Evolutionary conservation across 768 basidiomycete genomes (phyloP), one percentile per base, ranked within the genome.

Genomic region (Chalciporus chontae): DNA sequence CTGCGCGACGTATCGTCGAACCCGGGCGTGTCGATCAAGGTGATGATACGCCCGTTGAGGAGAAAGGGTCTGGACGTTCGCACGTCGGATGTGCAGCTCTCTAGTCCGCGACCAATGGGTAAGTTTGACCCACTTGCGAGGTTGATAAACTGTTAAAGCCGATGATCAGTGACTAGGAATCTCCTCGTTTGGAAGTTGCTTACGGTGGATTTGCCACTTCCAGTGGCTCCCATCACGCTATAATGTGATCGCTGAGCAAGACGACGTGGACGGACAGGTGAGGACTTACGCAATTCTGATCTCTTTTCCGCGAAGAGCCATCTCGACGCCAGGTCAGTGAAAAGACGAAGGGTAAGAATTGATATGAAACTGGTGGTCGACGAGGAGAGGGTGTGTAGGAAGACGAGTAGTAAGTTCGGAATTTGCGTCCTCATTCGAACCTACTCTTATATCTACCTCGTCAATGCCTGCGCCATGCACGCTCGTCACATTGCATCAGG

Each of bases 11-110:
- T 77, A 54, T 83, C 79, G 54, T 82, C 80, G 59, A 83, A 83
- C 5, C 81, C 81, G 14, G 81, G 81, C 0, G 81, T 83, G 60
- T 84, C 82, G 37, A 84, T 73, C 26, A 84, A 62, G 11, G 69
- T 75, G 45, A 83, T 63, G 45, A 55, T 59, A 7, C 68, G 67
- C 10, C 75, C 77, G 40, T 77, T 73, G 31, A 80, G 58, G 36
- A 69, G 53, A 55, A 82, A 79, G 1, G 77, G 68, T 13, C 65
- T 58, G 4, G 77, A 68, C 4, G 71, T 63, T 46, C 75, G 69
- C 1, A 83, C 74, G 9, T 66, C 65, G 40, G 61, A 67, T 0
- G 81, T 83, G 53, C 77, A 81, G 14, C 80, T 83, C 46, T 74
- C 66, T 26, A 80, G 65, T 4, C 72, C 71, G 5, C 58, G 61